Base-by-base conservation (phyloP, 2,329 filamentous ascomycete genomes). In the Trichoderma sp. region DNA sequence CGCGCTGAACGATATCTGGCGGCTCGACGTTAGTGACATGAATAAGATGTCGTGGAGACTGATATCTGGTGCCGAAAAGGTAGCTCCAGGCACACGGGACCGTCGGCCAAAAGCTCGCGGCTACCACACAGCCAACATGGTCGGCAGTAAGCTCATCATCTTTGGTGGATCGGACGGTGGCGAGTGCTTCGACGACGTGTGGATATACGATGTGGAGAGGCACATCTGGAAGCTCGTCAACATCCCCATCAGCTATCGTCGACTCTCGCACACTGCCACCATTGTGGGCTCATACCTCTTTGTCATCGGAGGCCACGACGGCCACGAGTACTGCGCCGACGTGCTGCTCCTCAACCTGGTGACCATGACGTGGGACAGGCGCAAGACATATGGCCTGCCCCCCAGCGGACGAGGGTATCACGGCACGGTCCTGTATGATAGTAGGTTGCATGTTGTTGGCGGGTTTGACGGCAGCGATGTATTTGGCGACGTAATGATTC, bases 121-220 rank as follows among this genome's bases (percentile, higher is more conserved):
- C 63, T 92, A 92, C 76, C 89, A 92, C 77, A 91, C 89, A 5
- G 89, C 89, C 72, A 92, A 91, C 76, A 91, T 92, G 85, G 89
- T 91, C 55, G 89, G 89, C 72, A 86, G 85, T 78, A 92, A 92
- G 80, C 85, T 92, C 71, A 91, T 92, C 77, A 88, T 92, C 74
- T 91, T 87, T 76, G 89, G 89, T 49, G 89, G 89, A 40, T 90
- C 88, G 3, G 89, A 92, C 76, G 89, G 89, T 72, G 88, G 88
- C 63, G 89, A 91, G 78, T 92, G 89, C 79, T 92, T 92, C 79
- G 86, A 89, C 76, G 89, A 92, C 75, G 89, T 92, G 52, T 92
- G 89, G 89, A 86, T 92, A 35, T 91, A 91, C 79, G 89, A 92
- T 76, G 86, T 91, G 6, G 89, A 91, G 62, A 84, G 83, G 49